Evolutionary conservation across 768 basidiomycete species (phyloP).

Genomic region (Kwoniella shandongensis): DNA sequence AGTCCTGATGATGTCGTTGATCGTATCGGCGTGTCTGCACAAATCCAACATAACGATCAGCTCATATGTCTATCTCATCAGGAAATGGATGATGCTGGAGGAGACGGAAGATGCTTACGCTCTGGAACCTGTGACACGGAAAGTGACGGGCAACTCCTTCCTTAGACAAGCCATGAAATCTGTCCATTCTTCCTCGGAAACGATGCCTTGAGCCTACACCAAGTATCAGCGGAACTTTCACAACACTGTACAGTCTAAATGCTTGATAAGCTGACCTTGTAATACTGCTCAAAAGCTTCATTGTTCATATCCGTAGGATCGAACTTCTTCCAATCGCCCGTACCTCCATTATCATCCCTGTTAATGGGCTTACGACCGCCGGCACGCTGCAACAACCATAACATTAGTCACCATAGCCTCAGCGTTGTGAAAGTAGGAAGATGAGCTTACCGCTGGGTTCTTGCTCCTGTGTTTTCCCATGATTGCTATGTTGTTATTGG

Average conservation of each 20-base stretch:
- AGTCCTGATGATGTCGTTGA: constrained; percentile 75
- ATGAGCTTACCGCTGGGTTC: constrained; percentile 13
- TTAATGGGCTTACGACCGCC: constrained; percentile 7
- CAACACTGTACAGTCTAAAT: not conserved
- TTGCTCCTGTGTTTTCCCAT: constrained; percentile 21
- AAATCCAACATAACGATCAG: too few species aligned
- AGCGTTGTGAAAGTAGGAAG: too few species aligned
- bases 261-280: constrained; percentile 49
- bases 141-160: constrained; percentile 83
- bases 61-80: too few species aligned
- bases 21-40: constrained; percentile 61
- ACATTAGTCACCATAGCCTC: not conserved
- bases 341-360: constrained; percentile 17
- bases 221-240: constrained; percentile 1
- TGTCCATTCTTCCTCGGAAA: constrained; percentile 75
- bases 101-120: constrained; percentile 60
- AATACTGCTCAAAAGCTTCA: constrained; percentile 56
- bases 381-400: constrained; percentile 11
- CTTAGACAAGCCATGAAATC: constrained; percentile 66
- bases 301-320: constrained; percentile 44
- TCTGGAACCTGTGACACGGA: constrained; percentile 84
- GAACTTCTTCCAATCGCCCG: constrained; percentile 24
- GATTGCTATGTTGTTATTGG: not conserved
- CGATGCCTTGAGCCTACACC: constrained; percentile 64
- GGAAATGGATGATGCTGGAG: not conserved